Evolutionary conservation across 2,329 filamentous ascomycete genomes (phyloP).

Genomic region (Ophiostoma novo-ulmi): DNA sequence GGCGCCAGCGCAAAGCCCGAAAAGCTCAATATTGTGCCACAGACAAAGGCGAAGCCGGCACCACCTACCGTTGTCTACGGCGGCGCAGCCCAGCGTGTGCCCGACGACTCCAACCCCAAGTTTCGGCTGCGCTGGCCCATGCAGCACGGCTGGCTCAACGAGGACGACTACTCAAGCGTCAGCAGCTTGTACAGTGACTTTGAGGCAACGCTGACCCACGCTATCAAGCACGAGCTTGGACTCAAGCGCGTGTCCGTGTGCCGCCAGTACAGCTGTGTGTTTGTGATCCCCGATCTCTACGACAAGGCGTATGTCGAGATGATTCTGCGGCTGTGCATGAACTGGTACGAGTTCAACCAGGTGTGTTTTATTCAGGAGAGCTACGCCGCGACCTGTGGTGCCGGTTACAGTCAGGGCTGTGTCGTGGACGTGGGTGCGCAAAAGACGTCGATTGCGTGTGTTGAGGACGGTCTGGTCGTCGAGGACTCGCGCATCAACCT

Average conservation of each 20-base stretch:
- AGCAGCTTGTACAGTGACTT: conserved; percentile 82
- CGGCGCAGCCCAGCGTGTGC: conserved; percentile 74
- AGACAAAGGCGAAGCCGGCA: conserved; percentile 30
- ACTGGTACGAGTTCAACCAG: conserved; percentile 81
- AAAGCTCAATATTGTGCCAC: conserved; percentile 2
- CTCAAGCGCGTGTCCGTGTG: conserved; percentile 73
- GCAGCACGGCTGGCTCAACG: conserved; percentile 80
- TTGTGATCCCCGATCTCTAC: conserved; percentile 94
- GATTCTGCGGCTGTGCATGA: conserved; percentile 77
- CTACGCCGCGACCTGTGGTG: conserved; percentile 88
- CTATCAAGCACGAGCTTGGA: conserved; percentile 78
- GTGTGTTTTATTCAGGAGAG: conserved; percentile 96
- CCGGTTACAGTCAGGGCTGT: conserved; percentile 87
- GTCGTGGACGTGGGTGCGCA: conserved; percentile 95
- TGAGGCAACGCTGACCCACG: conserved; percentile 77
- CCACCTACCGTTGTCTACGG: conserved; percentile 67
- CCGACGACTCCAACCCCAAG: conserved; percentile 80
- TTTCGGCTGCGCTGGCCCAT: conserved; percentile 95
- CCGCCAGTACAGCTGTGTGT: conserved; percentile 90
- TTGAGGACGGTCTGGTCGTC: conserved; percentile 91
- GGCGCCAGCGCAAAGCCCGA: not conserved
- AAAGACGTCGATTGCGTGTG: conserved; percentile 94
- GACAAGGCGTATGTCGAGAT: conserved; percentile 88
- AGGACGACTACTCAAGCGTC: conserved; percentile 76
- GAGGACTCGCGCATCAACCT: conserved; percentile 94